Evolutionary conservation across 2,329 filamentous ascomycete species (phyloP).

Genomic region (Colletotrichum destructivum): DNA sequence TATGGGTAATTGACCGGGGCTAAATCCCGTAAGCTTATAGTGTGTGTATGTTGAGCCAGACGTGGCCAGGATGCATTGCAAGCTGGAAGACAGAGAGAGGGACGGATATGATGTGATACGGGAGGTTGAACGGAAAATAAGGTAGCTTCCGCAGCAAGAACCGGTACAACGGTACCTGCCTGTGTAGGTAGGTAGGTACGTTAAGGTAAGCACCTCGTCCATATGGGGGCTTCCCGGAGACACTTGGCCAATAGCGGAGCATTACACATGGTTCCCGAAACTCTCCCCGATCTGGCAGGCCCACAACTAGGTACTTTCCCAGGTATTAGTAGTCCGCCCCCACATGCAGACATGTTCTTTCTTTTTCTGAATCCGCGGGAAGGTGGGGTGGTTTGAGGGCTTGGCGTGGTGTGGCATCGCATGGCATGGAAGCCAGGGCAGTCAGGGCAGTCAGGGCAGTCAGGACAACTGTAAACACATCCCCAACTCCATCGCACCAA

Average conservation of each 20-base stretch:
- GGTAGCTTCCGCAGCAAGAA: conserved; percentile 21
- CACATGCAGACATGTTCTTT: conserved; percentile 8
- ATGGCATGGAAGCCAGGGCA: no score
- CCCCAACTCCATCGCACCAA: no score
- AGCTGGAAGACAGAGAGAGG: conserved; percentile 3
- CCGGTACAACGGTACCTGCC: neutral
- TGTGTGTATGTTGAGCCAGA: neutral
- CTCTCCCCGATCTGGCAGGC: no score
- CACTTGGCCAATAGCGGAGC: no score
- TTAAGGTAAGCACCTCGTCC: no score
- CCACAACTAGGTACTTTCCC: neutral
- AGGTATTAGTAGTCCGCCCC: neutral
- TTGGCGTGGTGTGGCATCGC: conserved; percentile 1
- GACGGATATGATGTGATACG: neutral
- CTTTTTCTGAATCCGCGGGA: conserved; percentile 32
- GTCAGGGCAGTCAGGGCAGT: no score
- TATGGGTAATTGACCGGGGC: no score
- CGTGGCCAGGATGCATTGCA: neutral
- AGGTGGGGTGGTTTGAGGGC: conserved; percentile 34
- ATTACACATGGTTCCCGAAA: no score
- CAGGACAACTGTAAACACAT: no score
- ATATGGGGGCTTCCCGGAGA: no score
- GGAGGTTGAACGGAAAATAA: neutral
- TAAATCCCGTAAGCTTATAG: neutral
- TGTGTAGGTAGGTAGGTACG: no score